Evolutionary conservation across 2,329 filamentous ascomycete genomes (phyloP).

Genomic region (Fusarium sterilihyphosum): DNA sequence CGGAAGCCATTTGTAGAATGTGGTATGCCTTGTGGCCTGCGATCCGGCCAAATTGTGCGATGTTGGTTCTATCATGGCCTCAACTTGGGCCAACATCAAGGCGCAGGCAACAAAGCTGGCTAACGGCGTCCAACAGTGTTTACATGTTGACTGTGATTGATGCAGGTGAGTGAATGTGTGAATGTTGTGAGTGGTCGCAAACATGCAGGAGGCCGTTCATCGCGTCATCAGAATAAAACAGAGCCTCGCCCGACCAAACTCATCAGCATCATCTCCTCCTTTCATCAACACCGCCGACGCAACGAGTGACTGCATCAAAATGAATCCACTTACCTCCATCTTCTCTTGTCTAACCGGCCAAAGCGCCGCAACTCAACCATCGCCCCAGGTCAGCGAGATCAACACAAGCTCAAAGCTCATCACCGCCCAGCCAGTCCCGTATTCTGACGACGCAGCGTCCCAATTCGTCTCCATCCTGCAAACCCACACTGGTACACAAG

Average conservation of each 20-base stretch:
- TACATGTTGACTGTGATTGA: fast-evolving
- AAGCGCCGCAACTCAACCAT: neutral
- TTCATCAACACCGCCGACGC: neutral
- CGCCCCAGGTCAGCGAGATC: neutral
- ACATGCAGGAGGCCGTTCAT: conserved; percentile 7
- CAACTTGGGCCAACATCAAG: neutral
- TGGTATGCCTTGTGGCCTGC: neutral
- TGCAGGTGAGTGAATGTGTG: no score
- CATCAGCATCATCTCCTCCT: no score
- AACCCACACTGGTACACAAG: neutral
- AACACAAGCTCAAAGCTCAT: neutral
- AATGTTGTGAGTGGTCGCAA: neutral
- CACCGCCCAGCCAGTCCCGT: neutral
- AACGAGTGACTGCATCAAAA: fast-evolving
- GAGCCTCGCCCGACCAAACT: neutral
- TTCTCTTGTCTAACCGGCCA: neutral
- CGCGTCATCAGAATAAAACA: neutral
- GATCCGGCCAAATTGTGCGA: fast-evolving
- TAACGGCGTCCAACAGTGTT: neutral
- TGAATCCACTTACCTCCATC: neutral
- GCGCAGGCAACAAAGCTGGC: neutral
- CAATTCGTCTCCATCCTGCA: conserved; percentile 24
- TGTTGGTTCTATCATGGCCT: neutral
- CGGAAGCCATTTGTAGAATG: fast-evolving
- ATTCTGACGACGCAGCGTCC: conserved; percentile 17